phyloP scores from a whole-genome alignment of 495 filamentous ascomycete genomes.

The Xylaria intraflava region DNA sequence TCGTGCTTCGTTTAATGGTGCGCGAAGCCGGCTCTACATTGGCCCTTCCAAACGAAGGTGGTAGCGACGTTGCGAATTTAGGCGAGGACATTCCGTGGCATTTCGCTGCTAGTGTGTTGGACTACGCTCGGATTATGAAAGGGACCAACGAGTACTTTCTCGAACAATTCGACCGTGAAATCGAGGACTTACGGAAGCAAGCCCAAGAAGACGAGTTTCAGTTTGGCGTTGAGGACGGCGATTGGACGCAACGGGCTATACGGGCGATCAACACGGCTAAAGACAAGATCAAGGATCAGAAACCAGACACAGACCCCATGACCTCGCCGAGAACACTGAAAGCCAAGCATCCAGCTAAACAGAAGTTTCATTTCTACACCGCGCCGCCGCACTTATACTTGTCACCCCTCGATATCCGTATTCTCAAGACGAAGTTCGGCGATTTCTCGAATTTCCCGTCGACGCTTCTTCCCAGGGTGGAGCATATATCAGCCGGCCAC shows the following conservation, averaged over 20 bases:
- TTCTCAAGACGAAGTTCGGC: conserved; percentile 84
- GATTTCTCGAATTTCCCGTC: conserved; percentile 78
- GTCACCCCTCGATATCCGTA: conserved; percentile 89
- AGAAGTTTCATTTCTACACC: conserved; percentile 81
- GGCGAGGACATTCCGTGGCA: conserved; percentile 86
- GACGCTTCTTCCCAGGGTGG: conserved; percentile 82
- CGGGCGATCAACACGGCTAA: conserved; percentile 62
- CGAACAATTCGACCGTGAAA: conserved; percentile 69
- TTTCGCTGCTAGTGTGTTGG: conserved; percentile 84
- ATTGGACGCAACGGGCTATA: conserved; percentile 84
- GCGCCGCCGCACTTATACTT: conserved; percentile 86
- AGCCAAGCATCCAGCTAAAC: conserved; percentile 26
- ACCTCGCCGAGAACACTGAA: conserved; percentile 6
- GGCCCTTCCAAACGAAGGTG: conserved; percentile 76
- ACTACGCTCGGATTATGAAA: conserved; percentile 94
- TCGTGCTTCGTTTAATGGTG: conserved; percentile 78
- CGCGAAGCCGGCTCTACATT: conserved; percentile 73
- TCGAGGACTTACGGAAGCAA: conserved; percentile 64
- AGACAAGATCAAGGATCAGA: conserved; percentile 49
- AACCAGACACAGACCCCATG: background rate
- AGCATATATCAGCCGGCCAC: conserved; percentile 86
- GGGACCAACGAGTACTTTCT: conserved; percentile 84
- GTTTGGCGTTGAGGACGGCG: conserved; percentile 81
- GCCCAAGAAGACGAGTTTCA: conserved; percentile 84
- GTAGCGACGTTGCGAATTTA: conserved; percentile 56